Evolutionary conservation across 495 filamentous ascomycete species (phyloP).

Genomic region (Aspergillus egyptiacus): DNA sequence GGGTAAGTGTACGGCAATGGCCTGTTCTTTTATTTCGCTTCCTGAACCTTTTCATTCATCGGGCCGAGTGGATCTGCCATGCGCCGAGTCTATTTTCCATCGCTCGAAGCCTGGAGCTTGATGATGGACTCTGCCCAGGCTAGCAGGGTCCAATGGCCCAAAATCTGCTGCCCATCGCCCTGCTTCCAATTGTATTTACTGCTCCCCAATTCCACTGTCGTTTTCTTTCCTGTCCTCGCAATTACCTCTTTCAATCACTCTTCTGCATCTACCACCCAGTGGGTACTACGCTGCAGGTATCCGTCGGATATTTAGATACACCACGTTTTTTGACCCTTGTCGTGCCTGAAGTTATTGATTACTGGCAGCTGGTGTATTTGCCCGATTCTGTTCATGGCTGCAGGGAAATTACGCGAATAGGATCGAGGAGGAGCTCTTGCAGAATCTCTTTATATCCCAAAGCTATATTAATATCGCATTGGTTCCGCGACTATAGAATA

Average conservation of each 20-base stretch:
- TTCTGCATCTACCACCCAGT: constrained; percentile 14
- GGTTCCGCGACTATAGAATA: background rate
- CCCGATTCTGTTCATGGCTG: background rate
- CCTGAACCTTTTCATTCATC: constrained; percentile 5
- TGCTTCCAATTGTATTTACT: constrained; percentile 6
- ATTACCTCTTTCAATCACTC: background rate
- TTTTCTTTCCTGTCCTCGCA: background rate
- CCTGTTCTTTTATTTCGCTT: constrained; percentile 13
- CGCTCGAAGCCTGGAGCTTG: constrained; percentile 5
- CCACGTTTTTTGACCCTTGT: constrained; percentile 15
- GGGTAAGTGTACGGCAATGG: constrained; percentile 9
- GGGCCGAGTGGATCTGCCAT: constrained; percentile 17
- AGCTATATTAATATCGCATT: background rate
- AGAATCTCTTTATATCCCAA: constrained; percentile 4
- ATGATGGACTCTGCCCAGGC: constrained; percentile 9
- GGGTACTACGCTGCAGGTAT: constrained; percentile 1
- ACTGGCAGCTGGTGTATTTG: background rate
- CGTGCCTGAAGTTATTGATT: constrained; percentile 1
- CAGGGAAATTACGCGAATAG: constrained; percentile 10
- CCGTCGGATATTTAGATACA: constrained; percentile 2
- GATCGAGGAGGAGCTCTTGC: background rate
- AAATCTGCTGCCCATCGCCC: constrained; percentile 7
- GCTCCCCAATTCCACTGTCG: constrained; percentile 1
- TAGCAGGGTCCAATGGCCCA: constrained; percentile 9
- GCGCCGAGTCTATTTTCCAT: constrained; percentile 18